Base-by-base conservation (phyloP, 148 eudicot genomes). In the Silene conica region DNA sequence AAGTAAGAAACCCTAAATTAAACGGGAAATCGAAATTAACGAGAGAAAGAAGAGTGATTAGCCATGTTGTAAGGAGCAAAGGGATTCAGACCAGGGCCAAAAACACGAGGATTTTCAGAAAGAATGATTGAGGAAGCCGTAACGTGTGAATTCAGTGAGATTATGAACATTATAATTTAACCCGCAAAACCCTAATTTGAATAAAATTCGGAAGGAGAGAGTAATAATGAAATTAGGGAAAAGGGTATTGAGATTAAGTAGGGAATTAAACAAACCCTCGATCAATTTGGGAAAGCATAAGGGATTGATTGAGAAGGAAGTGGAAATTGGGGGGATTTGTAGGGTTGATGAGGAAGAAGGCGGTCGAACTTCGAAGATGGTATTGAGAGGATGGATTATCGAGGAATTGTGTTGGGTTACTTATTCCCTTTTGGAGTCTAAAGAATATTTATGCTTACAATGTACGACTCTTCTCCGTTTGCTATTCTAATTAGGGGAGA, bases 21-120 rank as follows among this genome's bases (percentile, higher is more conserved):
- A 25, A 13, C n/a, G 26, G 3, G 23, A 19, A 15, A 19, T 20
- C 0, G 43, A 10, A 80, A 46, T 81, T 87, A 90, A 78, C 96
- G 92, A 81, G 92, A 89, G 67, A 75, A 72, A 67, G 81, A 76
- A 65, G 81, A 87, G 70, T 90, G 78, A 86, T 90, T 88, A 74
- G 86, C 89, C 84, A 88, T 76, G 82, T 85, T 86, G 83, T 79
- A 74, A 23, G 96, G 90, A 65, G 90, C 75, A 70, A 83, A 88
- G 6, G 96, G 96, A 88, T 90, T 90, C 96, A 90, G 85, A 70
- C 92, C 92, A 67, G 96, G 96, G 43, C 96, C 96, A 25, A 85
- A 80, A 57, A 87, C 92, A 71, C 92, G 89, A 57, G 87, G 92
- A 83, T 87, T 90, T 6, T 58, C 41, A 80, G 75, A 21, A 71